Base-by-base conservation (phyloP, 73 alveolate species). In the Tetrahymena thermophila region DNA sequence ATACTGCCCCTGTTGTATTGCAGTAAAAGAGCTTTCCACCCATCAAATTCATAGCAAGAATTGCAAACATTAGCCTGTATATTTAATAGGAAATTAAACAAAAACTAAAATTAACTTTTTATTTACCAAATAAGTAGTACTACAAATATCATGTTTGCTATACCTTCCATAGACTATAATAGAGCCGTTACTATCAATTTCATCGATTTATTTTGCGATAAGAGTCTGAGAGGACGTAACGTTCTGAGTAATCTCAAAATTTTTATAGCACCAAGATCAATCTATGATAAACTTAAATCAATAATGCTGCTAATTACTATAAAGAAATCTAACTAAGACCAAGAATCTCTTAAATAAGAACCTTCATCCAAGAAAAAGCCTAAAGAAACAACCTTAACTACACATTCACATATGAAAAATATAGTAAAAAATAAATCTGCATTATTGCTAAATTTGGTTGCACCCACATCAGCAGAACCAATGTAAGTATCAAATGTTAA, bases 271-370 rank as follows among this genome's bases (percentile, higher is more conserved):
- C 97, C 94, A 25, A 97, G 94, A 94, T 98, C 98, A 17, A 97
- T 96, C 14, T 95, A 95, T 35, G 98, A 89, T 85, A 98, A 94
- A 23, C 96, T 85, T 19, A 98, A 85, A 96, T 99, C 99, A 37
- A 99, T 96, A 17, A 99, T 55, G 21, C 99, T 97, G 57, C 98
- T 96, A n/a, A 97, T 83, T 9, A 98, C 99, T 58, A 99, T 98
- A 93, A 98, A 97, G 98, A 98, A 98, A 97, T 99, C 99, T 42
- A 99, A 94, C 94, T 96, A 85, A 96, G 98, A 98, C 99, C 99
- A 99, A 93, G 98, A 96, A 95, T 99, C 99, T 94, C 98, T 94
- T 42, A 99, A 96, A 96, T 99, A 99, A 43, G 99, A 94, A 10
- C 96, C 93, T 17, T 97, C 98, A 83, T 98, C 99, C 85, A 97